These are phyloP conservation scores for Nannochloropsis gaditana DNA, from an alignment of 108 stramenopile species.

Conservation along the genomic window DNA sequence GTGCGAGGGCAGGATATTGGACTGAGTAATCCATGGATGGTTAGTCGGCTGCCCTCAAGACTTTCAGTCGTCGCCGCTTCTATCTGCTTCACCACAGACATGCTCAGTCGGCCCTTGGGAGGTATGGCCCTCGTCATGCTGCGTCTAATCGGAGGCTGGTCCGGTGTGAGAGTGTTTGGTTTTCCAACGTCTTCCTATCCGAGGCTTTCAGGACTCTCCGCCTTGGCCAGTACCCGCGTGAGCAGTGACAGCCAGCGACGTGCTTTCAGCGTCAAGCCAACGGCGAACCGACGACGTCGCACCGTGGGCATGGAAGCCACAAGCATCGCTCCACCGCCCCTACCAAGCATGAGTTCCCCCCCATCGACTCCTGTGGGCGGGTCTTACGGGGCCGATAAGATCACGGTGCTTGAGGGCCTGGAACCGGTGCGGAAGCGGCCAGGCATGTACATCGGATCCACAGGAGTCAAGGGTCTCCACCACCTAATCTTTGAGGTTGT, in stretches of 20 bases:
- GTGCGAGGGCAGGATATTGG: too few species aligned
- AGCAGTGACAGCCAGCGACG: background rate
- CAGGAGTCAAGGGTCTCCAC: constrained; percentile 84
- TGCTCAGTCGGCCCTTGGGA: constrained; percentile 16
- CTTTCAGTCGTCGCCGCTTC: background rate
- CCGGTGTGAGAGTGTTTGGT: background rate
- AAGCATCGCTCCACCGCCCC: background rate
- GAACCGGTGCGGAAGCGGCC: constrained; percentile 92
- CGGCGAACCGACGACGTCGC: background rate
- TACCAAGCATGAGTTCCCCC: background rate
- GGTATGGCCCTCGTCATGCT: background rate
- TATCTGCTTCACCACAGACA: background rate
- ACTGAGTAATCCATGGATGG: background rate
- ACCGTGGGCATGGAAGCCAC: background rate
- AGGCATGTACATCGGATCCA: constrained; percentile 87
- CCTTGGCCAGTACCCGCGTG: background rate
- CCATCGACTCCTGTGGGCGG: background rate
- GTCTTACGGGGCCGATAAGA: constrained; percentile 78
- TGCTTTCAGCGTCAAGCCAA: background rate
- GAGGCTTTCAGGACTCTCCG: background rate
- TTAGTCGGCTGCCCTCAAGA: background rate
- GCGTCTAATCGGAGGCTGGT: background rate
- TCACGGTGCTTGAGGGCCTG: constrained; percentile 85
- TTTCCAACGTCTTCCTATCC: background rate
- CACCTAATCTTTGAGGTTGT: constrained; percentile 91